Base-by-base conservation (phyloP, 164 flowering plant genomes). In the Piper betle region DNA sequence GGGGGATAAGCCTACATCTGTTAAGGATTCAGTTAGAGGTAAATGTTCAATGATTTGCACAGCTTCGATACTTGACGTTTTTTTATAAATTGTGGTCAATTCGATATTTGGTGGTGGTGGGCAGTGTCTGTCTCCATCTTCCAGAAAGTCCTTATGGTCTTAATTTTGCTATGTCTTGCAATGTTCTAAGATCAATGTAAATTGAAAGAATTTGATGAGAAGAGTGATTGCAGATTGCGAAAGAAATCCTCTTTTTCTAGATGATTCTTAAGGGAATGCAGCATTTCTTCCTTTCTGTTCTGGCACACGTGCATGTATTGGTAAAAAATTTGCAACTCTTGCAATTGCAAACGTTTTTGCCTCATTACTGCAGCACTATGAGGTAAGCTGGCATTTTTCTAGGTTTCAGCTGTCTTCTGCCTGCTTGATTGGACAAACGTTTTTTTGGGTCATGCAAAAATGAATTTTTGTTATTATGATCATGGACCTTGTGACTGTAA, bases 201-300 rank as follows among this genome's bases (percentile, higher is more conserved):
- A n/a, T n/a, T n/a, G n/a, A n/a, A n/a, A n/a, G n/a, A n/a, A n/a
- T n/a, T n/a, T n/a, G n/a, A n/a, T n/a, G n/a, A n/a, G n/a, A n/a
- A n/a, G n/a, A n/a, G n/a, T n/a, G n/a, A n/a, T n/a, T 57, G n/a
- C 58, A 19, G 68, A 55, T 52, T 53, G 19, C 12, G 57, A 53
- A 19, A 56, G 58, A 50, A n/a, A n/a, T n/a, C 61, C 81, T 19
- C 73, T 73, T 46, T 66, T 70, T 37, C 64, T 80, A 54, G 71
- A 73, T 53, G 73, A 79, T 48, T 81, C 80, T 60, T 71, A 65
- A 64, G 68, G 68, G 53, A 74, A 76, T 70, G 74, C 72, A 25
- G 77, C 84, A 41, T 84, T 77, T 75, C 86, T 84, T 64, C 79
- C 89, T 56, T 82, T 84, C 59, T 86, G 89, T 46, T 77, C 78